These are phyloP conservation scores for Fusarium coicis DNA, from an alignment of 2,329 filamentous ascomycete genomes.

Conservation along the genomic window DNA sequence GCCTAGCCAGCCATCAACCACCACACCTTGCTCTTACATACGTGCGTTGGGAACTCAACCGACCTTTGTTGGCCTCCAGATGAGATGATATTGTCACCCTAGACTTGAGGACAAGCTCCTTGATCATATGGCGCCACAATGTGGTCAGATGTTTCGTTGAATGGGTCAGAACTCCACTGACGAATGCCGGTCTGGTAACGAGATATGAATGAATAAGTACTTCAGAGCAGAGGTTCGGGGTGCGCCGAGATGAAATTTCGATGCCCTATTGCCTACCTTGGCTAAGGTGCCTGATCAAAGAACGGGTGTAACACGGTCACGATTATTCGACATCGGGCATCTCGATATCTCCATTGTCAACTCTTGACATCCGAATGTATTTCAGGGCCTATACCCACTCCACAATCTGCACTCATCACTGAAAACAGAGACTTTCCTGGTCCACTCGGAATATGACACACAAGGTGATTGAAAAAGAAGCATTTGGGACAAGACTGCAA, in stretches of 20 bases:
- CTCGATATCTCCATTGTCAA: neutral
- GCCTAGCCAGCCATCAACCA: neutral
- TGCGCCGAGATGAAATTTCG: neutral
- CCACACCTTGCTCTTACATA: neutral
- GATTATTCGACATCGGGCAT: neutral
- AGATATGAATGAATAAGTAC: neutral
- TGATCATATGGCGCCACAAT: conserved; percentile 7
- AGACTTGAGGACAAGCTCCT: neutral
- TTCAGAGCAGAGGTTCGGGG: neutral
- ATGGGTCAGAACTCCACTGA: conserved; percentile 19
- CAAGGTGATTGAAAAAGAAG: conserved; percentile 15
- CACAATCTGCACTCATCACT: neutral
- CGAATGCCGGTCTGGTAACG: conserved; percentile 8
- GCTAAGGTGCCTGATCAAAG: neutral
- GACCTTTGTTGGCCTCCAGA: neutral
- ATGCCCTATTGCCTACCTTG: neutral
- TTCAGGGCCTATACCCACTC: neutral
- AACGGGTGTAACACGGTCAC: neutral
- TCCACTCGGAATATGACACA: conserved; percentile 33
- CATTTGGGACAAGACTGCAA: conserved; percentile 24
- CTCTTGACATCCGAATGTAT: neutral
- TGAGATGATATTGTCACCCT: neutral
- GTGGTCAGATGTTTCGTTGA: conserved; percentile 16
- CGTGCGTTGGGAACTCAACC: neutral
- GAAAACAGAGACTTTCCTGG: conserved; percentile 4